Conservation (phyloP, 495 filamentous ascomycete genomes). For the Aspergillus ellipticus region DNA sequence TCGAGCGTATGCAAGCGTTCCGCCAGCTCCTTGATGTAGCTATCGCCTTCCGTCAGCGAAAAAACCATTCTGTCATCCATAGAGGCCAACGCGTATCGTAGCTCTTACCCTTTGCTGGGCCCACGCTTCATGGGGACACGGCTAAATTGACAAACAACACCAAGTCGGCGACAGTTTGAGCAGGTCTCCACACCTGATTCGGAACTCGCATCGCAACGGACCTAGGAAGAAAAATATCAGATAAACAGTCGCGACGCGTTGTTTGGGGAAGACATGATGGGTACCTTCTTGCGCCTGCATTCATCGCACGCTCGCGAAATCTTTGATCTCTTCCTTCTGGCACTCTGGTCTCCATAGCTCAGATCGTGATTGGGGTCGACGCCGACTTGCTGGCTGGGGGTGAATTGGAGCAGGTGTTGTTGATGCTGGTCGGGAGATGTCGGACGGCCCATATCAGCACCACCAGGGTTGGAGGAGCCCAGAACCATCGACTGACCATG, state of each 20-base stretch:
- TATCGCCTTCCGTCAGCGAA: constrained; percentile 35
- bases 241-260: constrained; percentile 11
- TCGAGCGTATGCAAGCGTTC: constrained; percentile 84
- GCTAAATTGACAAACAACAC: constrained; percentile 79
- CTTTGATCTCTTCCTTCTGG: constrained; percentile 80
- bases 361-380: constrained; percentile 50
- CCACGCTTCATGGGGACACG: constrained; percentile 92
- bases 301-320: constrained; percentile 94
- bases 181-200: constrained; percentile 78
- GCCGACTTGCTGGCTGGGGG: constrained; percentile 47
- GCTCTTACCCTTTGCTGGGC: constrained; percentile 82
- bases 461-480: constrained; percentile 35
- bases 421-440: constrained; percentile 42
- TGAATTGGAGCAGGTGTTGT: constrained; percentile 47
- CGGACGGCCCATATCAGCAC: constrained; percentile 36
- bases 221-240: constrained; percentile 44
- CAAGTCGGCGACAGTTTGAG: constrained; percentile 78
- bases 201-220: constrained; percentile 84
- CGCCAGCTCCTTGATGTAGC: constrained; percentile 94
- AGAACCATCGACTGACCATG: constrained; percentile 43
- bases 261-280: constrained; percentile 6
- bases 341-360: constrained; percentile 58
- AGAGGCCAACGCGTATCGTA: background rate
- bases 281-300: constrained; percentile 87
- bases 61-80: constrained; percentile 4